Evolutionary conservation across 148 eudicot species (phyloP), one percentile per base, ranked within the genome.

Genomic region (Vaccinium vitisidaea): DNA sequence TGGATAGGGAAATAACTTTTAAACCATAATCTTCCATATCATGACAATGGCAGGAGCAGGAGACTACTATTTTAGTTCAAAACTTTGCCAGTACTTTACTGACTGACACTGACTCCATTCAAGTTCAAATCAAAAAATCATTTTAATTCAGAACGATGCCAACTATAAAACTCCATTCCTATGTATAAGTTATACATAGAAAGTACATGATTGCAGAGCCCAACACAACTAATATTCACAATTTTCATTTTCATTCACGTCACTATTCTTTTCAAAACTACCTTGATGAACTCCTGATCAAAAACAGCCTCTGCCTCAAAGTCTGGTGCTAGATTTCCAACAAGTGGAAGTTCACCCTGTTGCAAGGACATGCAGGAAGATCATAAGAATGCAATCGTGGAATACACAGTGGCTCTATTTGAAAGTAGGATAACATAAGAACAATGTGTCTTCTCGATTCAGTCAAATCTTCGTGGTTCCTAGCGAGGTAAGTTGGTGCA

Each of bases 261-360:
- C n/a, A 9, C 74, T 71, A 43, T 15, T 16, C 36, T 39, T 54
- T 75, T 52, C 18, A 11, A 49, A 49, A 65, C 16, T 92, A 96
- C 99, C 87, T 96, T 94, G 56, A 94, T 92, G 86, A 96, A 96
- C 87, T 96, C 99, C 85, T 94, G 97, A 87, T 96, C 98, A 75
- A 94, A 96, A 82, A 96, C 99, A 84, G 99, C 99, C 86, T 96
- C 99, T 0, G 99, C 99, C 83, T 93, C 97, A 74, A 96, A 96
- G 84, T 96, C 97, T 79, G 99, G 99, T 30, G 98, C 98, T 56
- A 13, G 53, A 88, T 96, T 96, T 78, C 99, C 99, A 77, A 96
- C 98, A 82, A 96, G 90, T 6, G 99, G 99, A 54, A 89, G 85
- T 70, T 93, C 98, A 79, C 90, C 73, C 95, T 91, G 90, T 83